Conservation (phyloP, 2,329 filamentous ascomycete species). For the Coniella lustricola region DNA sequence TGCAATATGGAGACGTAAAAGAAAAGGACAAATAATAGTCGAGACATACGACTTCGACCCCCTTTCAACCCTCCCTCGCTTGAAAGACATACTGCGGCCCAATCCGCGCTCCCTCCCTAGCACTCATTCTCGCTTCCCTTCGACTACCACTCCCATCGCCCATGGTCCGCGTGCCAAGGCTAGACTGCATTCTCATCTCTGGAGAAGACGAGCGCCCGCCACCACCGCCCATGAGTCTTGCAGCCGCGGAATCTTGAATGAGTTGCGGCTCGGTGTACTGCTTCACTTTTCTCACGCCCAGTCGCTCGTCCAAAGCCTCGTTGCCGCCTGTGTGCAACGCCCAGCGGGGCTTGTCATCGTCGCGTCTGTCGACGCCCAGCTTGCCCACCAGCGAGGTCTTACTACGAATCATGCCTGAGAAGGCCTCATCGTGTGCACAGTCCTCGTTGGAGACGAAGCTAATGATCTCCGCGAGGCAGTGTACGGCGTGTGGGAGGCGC, state of each 20-base stretch:
- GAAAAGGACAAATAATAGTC: background rate
- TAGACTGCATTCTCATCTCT: background rate
- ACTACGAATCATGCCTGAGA: slow-evolving; percentile 56
- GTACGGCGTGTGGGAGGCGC: slow-evolving; percentile 65
- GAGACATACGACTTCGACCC: background rate
- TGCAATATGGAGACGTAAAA: background rate
- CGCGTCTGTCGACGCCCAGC: slow-evolving; percentile 48
- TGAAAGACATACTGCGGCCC: slow-evolving; percentile 14
- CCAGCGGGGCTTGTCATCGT: slow-evolving; percentile 45
- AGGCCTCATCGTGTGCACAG: slow-evolving; percentile 64
- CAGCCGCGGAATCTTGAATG: slow-evolving; percentile 2
- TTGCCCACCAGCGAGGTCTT: slow-evolving; percentile 62
- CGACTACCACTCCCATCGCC: slow-evolving; percentile 19
- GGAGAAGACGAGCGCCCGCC: too few relatives aligned
- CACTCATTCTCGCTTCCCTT: slow-evolving; percentile 22
- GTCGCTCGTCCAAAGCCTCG: slow-evolving; percentile 26
- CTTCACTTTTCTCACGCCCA: slow-evolving; percentile 38
- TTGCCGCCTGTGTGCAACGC: slow-evolving; percentile 37
- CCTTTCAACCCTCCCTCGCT: background rate
- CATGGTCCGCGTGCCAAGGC: slow-evolving; percentile 11
- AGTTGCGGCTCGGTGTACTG: slow-evolving; percentile 36
- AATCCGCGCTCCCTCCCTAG: slow-evolving; percentile 4
- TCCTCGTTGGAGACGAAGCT: slow-evolving; percentile 70
- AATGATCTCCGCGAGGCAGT: slow-evolving; percentile 68
- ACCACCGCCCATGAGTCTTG: slow-evolving; percentile 20